Conservation (phyloP, 1,139 yeast genomes). For the Saccharomyces hybrid region DNA sequence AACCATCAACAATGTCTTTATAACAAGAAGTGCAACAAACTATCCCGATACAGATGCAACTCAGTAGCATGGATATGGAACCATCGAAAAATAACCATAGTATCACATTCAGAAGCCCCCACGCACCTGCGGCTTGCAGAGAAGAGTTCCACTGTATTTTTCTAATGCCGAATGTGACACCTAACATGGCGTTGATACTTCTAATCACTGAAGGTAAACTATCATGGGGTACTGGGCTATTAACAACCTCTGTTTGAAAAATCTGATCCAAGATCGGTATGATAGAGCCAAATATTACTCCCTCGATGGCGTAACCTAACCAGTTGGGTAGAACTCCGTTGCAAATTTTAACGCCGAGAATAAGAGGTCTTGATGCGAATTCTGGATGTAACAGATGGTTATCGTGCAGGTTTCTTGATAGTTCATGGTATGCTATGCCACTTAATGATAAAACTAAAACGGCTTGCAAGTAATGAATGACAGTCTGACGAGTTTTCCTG, state of each 20-base stretch:
- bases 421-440: slow-evolving; percentile 45
- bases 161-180: slow-evolving; percentile 76
- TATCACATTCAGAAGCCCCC: slow-evolving; percentile 71
- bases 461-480: slow-evolving; percentile 15
- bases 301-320: slow-evolving; percentile 44
- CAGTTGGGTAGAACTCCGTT: slow-evolving; percentile 28
- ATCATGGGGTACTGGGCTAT: slow-evolving; percentile 16
- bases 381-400: slow-evolving; percentile 38
- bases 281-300: slow-evolving; percentile 53
- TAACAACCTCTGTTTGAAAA: slow-evolving; percentile 10
- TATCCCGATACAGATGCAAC: slow-evolving; percentile 39
- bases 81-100: slow-evolving; percentile 79
- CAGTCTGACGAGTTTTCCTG: slow-evolving; percentile 6
- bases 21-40: slow-evolving; percentile 35
- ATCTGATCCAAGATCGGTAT: slow-evolving; percentile 53
- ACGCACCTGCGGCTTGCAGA: slow-evolving; percentile 64
- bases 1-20: slow-evolving; percentile 18
- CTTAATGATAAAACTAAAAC: slow-evolving; percentile 37
- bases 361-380: slow-evolving; percentile 33
- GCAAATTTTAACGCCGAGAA: slow-evolving; percentile 26
- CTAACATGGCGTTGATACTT: slow-evolving; percentile 68
- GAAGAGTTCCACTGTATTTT: slow-evolving; percentile 75
- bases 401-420: slow-evolving; percentile 45
- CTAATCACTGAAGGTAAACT: slow-evolving; percentile 43
- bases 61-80: slow-evolving; percentile 55